These are phyloP conservation scores for Plectosphaerella sp. DNA, from an alignment of 2,329 filamentous ascomycete genomes.

Conservation along the genomic window DNA sequence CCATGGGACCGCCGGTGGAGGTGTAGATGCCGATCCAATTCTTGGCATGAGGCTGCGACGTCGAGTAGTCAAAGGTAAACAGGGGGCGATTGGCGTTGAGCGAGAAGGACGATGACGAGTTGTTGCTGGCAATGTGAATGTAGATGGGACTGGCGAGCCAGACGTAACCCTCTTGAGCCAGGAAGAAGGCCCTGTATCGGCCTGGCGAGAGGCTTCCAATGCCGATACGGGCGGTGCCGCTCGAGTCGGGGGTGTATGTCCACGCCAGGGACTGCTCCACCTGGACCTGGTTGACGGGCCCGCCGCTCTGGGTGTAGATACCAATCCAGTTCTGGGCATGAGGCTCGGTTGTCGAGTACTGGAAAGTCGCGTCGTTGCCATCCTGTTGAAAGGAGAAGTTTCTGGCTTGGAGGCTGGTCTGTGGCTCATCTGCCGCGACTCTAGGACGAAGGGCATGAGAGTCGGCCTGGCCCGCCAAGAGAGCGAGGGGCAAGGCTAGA, in stretches of 20 bases:
- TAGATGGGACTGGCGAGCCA: conserved; percentile 24
- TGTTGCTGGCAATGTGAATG: background rate
- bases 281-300: conserved; percentile 23
- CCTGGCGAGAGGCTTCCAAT: conserved; percentile 19
- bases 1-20: conserved; percentile 24
- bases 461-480: no score
- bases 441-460: no score
- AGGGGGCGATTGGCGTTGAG: background rate
- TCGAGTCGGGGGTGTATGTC: conserved; percentile 21
- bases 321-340: conserved; percentile 31
- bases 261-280: conserved; percentile 24
- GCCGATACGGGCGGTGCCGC: conserved; percentile 21
- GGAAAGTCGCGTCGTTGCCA: conserved; percentile 18
- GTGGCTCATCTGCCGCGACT: no score
- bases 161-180: conserved; percentile 27
- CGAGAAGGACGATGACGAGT: background rate
- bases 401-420: no score
- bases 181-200: conserved; percentile 29
- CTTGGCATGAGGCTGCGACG: conserved; percentile 15
- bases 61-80: conserved; percentile 30
- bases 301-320: conserved; percentile 26
- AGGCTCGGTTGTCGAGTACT: conserved; percentile 23
- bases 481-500: no score
- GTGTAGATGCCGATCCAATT: conserved; percentile 36
- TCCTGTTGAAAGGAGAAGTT: no score